Evolutionary conservation across 2,329 filamentous ascomycete species (phyloP).

Genomic region (Berkeleyomyces rouxiae): DNA sequence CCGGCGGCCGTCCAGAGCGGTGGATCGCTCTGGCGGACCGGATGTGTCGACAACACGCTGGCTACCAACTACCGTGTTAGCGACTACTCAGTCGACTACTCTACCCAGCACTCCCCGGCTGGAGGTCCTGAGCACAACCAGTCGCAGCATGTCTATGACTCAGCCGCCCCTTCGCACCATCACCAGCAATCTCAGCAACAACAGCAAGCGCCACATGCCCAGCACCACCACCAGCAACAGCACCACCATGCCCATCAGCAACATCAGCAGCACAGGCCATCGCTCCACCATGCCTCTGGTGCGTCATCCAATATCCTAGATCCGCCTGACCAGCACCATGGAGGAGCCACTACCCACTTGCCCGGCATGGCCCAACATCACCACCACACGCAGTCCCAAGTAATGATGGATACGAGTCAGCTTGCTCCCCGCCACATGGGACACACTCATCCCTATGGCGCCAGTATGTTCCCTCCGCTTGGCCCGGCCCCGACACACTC

Average conservation of each 20-base stretch:
- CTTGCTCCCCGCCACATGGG: slow-evolving; percentile 30
- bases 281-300: slow-evolving; percentile 28
- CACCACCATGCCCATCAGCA: slow-evolving; percentile 10
- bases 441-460: slow-evolving; percentile 33
- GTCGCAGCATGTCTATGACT: slow-evolving; percentile 44
- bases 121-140: slow-evolving; percentile 40
- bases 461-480: slow-evolving; percentile 33
- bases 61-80: slow-evolving; percentile 57
- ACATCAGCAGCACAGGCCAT: slow-evolving; percentile 11
- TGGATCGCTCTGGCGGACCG: slow-evolving; percentile 56
- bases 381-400: slow-evolving; percentile 33
- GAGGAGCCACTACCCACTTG: slow-evolving; percentile 20
- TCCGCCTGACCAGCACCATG: slow-evolving; percentile 24
- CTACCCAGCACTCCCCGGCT: slow-evolving; percentile 49
- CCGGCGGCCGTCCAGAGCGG: slow-evolving; percentile 56
- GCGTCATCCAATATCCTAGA: slow-evolving; percentile 30
- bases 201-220: slow-evolving; percentile 16
- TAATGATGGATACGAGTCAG: slow-evolving; percentile 39
- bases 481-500: slow-evolving; percentile 26
- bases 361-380: slow-evolving; percentile 28
- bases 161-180: slow-evolving; percentile 21
- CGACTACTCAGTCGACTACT: slow-evolving; percentile 61
- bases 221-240: slow-evolving; percentile 16
- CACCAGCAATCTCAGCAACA: slow-evolving; percentile 23
- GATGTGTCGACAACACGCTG: slow-evolving; percentile 56